Base-by-base conservation (phyloP, 768 basidiomycete genomes). In the Pulveroboletus sp. region DNA sequence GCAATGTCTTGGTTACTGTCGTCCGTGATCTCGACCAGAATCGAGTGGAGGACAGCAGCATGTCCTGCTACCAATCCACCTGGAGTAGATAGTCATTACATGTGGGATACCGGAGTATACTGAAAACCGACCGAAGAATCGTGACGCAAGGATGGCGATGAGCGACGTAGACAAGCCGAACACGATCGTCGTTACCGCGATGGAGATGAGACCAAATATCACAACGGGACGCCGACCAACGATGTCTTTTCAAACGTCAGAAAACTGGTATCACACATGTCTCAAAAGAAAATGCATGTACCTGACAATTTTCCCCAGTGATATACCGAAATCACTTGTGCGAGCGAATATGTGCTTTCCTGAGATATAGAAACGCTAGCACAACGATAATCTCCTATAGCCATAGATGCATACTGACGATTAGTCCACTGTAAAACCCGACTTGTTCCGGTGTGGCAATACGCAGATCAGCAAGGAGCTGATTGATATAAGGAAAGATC, bases 361-460 rank as follows among this genome's bases (percentile, higher is more conserved):
- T 85, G 35, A 24, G n/a, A n/a, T n/a, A n/a, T n/a, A n/a, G n/a
- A n/a, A n/a, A n/a, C n/a, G n/a, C n/a, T n/a, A n/a, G n/a, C n/a
- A n/a, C n/a, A n/a, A n/a, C n/a, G n/a, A n/a, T n/a, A n/a, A n/a
- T n/a, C n/a, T n/a, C n/a, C n/a, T n/a, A n/a, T n/a, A n/a, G n/a
- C n/a, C 23, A 24, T 35, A 2, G 58, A 74, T 46, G 47, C 13
- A 17, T 27, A 59, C 56, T 25, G 40, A 82, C 82, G 47, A 83
- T 77, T 33, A 84, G 42, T 14, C 84, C 85, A 52, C 83, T 84
- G 61, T 85, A 85, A 45, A 83, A 79, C 3, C 83, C 85, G 19
- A 84, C 76, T 49, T 71, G 71, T 14, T 79, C 79, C 3, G 75
- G 75, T 53, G 80, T 72, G 14, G 81, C 79, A 25, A 84, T 57